Percentiles rank a stretch among this genome's conserved stretches.
Evolutionary conservation across 352 stramenopile species (phyloP).

Genomic region (Elongisporangium senticosum): DNA sequence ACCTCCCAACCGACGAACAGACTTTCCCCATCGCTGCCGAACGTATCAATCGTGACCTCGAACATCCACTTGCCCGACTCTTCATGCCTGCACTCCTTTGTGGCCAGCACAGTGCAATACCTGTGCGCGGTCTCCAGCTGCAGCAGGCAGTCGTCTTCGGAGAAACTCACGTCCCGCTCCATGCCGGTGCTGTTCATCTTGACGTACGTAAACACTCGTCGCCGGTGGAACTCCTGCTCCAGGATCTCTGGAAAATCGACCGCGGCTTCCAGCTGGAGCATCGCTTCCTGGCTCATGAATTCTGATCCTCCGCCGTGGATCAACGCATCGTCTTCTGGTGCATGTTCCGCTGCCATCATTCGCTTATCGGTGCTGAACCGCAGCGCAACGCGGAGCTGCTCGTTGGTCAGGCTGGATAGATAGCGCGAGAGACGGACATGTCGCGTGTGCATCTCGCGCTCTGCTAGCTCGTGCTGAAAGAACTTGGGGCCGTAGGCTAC

Average conservation of each 20-base stretch:
- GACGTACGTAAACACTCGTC: conserved; percentile 63
- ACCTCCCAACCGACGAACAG: conserved; percentile 78
- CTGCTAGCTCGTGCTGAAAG: conserved; percentile 47
- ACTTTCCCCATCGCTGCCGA: conserved; percentile 60
- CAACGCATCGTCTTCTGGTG: neutral
- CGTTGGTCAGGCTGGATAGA: conserved; percentile 48
- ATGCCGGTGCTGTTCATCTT: conserved; percentile 62
- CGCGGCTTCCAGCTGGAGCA: conserved; percentile 16
- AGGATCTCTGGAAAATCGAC: conserved; percentile 53
- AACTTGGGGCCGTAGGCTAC: conserved; percentile 37
- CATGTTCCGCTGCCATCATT: neutral
- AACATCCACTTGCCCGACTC: conserved; percentile 81
- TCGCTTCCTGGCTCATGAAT: neutral
- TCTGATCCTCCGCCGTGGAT: neutral
- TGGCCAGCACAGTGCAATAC: conserved; percentile 69
- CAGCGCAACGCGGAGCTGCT: conserved; percentile 37
- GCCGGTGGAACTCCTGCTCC: conserved; percentile 48
- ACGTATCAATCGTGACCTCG: conserved; percentile 52
- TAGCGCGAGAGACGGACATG: conserved; percentile 47
- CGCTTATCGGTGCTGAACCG: conserved; percentile 11
- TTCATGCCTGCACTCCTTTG: conserved; percentile 60
- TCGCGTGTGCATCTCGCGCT: conserved; percentile 59
- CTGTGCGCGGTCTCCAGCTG: conserved; percentile 58
- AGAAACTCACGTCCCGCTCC: conserved; percentile 60
- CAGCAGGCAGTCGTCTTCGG: conserved; percentile 65